Evolutionary conservation across 495 filamentous ascomycete species (phyloP).

Genomic region (Hypoxylon perforatum): DNA sequence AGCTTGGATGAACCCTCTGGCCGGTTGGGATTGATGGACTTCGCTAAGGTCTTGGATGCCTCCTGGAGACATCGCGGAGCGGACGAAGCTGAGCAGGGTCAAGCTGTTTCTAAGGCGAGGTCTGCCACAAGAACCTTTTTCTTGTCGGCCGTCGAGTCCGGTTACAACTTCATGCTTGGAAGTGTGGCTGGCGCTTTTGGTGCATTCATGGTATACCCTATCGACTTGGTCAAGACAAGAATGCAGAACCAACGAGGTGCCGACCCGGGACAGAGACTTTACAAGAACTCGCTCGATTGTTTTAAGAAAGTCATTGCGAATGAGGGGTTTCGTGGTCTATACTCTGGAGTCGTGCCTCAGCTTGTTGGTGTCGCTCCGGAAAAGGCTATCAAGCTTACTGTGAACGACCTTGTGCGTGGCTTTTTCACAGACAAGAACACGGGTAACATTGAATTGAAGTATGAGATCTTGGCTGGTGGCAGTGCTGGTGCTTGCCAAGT

Average conservation of each 20-base stretch:
- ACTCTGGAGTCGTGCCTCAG: conserved; percentile 94
- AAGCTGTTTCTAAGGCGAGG: conserved; percentile 53
- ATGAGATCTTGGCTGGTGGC: conserved; percentile 90
- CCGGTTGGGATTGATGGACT: conserved; percentile 82
- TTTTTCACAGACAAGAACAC: conserved; percentile 80
- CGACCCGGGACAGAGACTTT: conserved; percentile 85
- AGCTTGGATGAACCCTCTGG: conserved; percentile 90
- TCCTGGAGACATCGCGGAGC: conserved; percentile 79
- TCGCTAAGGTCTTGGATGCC: conserved; percentile 93
- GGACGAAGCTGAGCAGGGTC: conserved; percentile 46
- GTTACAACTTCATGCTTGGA: conserved; percentile 88
- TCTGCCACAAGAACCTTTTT: conserved; percentile 62
- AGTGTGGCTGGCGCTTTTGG: conserved; percentile 94
- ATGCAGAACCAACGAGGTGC: conserved; percentile 95
- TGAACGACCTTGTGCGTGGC: conserved; percentile 90
- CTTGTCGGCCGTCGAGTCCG: conserved; percentile 76
- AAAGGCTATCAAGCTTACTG: conserved; percentile 98
- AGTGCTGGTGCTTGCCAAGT: conserved; percentile 95
- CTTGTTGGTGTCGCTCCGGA: conserved; percentile 96
- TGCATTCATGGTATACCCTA: conserved; percentile 98
- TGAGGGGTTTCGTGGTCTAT: conserved; percentile 88
- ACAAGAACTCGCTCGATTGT: conserved; percentile 97
- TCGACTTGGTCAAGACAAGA: conserved; percentile 97
- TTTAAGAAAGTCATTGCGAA: conserved; percentile 90
- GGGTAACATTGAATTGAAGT: conserved; percentile 74